phyloP scores from a whole-genome alignment of 2,329 filamentous ascomycete species.

The Fusarium lateritium region DNA sequence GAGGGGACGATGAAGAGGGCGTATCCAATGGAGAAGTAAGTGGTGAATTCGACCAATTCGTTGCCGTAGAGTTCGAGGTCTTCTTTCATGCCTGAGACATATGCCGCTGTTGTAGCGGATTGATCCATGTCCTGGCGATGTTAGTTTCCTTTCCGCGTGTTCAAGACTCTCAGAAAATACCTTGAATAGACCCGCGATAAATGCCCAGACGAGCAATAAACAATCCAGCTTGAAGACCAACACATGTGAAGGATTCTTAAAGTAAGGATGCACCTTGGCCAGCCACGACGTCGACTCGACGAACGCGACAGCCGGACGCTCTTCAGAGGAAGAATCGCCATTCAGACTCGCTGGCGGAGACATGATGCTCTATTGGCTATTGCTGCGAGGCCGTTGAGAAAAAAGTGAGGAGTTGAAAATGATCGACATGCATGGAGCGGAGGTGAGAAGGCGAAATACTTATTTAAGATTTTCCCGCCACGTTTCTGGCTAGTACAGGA shows the following conservation, averaged over 20 bases:
- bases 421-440: conserved; percentile 8
- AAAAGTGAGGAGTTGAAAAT: conserved; percentile 7
- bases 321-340: background rate
- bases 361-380: conserved; percentile 11
- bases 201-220: conserved; percentile 48
- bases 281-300: conserved; percentile 48
- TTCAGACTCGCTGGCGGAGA: conserved; percentile 26
- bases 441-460: background rate
- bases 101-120: conserved; percentile 42
- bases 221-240: conserved; percentile 51
- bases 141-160: background rate
- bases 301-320: background rate
- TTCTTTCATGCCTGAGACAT: conserved; percentile 45
- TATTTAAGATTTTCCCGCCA: conserved; percentile 2
- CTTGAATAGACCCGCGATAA: conserved; percentile 36
- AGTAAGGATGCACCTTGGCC: conserved; percentile 51
- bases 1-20: conserved; percentile 44
- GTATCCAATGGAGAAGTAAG: conserved; percentile 47
- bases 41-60: conserved; percentile 45
- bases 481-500: background rate
- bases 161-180: background rate
- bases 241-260: conserved; percentile 48
- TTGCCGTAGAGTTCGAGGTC: conserved; percentile 36
- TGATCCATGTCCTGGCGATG: conserved; percentile 41
- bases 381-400: background rate